A percentile compares a stretch with the other conserved stretches of the same genome.
phyloP scores from a whole-genome alignment of 2,329 filamentous ascomycete species.

The Neofusicoccum cordaticola region DNA sequence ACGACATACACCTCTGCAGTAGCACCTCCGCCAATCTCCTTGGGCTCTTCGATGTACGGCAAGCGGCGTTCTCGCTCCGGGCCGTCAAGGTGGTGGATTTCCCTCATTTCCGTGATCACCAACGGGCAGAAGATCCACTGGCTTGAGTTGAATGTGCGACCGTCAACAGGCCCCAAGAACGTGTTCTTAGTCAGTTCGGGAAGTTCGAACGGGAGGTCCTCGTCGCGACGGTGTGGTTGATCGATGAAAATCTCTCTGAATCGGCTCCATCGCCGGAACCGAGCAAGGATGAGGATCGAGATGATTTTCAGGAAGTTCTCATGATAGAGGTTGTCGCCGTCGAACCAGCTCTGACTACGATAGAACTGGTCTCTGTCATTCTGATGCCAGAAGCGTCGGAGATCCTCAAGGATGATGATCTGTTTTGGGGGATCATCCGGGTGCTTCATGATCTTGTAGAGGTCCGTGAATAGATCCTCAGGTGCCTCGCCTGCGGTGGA shows the following conservation, averaged over 20 bases:
- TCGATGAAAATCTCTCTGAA: slow-evolving; percentile 13
- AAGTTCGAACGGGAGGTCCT: neutral
- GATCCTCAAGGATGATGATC: neutral
- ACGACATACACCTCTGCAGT: neutral
- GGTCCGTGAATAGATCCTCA: neutral
- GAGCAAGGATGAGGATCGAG: slow-evolving; percentile 3
- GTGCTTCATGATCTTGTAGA: neutral
- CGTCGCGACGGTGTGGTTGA: neutral
- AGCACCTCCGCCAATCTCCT: neutral
- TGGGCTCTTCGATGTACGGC: neutral
- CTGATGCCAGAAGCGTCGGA: neutral
- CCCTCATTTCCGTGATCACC: slow-evolving; percentile 5
- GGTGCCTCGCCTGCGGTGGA: too few relatives aligned
- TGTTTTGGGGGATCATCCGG: neutral
- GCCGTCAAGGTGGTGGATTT: neutral
- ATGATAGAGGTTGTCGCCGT: neutral
- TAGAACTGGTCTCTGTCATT: neutral
- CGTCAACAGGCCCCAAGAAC: neutral
- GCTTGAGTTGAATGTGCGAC: neutral
- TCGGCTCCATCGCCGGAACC: slow-evolving; percentile 7
- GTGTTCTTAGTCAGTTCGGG: neutral
- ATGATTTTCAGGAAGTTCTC: slow-evolving; percentile 1
- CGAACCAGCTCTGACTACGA: neutral
- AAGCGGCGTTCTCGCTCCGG: neutral
- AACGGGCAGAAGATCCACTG: slow-evolving; percentile 17